Evolutionary conservation across 2,329 filamentous ascomycete species (phyloP), one percentile per base, ranked within the genome.

Genomic region (Rosellinia necatrix): DNA sequence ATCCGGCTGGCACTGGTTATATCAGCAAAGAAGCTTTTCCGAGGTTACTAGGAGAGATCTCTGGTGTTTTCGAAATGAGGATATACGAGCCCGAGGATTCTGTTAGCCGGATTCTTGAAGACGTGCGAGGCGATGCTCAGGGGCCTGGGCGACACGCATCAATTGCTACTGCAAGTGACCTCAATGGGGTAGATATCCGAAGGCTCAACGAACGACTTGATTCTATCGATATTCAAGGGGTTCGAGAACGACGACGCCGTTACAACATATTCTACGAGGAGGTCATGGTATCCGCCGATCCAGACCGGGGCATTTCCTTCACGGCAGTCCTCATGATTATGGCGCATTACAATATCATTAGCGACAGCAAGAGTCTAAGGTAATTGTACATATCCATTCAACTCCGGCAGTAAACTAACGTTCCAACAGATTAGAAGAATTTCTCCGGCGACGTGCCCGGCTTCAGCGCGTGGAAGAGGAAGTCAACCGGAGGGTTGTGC

Each of bases 261-360:
- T 93, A 96, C 78, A 96, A 96, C 66, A 82, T 89, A n/a, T 99
- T 99, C 73, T 99, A 91, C 68, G 92, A 97, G 73, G 96, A 99
- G 75, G 90, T 97, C 17, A 85, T 97, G 72, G 91, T 97, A 5
- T 93, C 92, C 4, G 91, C 92, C 4, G 92, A 99, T 71, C 89
- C 88, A 1, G 91, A 96, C 67, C 84, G 85, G 60, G 94, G 94
- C 43, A 96, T 99, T 57, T 88, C 90, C 0, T 99, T 99, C 72
- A 94, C 91, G 3, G 88, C 89, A 6, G 88, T 97, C 19, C 80
- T 99, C 48, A 94, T 99, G 89, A 96, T 96, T 58, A 80, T 99
- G 54, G 93, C 96, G 29, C 94, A 99, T 74, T 96, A 99, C 80
- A 99, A 97, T 68, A 92, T 99, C 68, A 99, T 99, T 71, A 96